Evolutionary conservation across 106 monocot genomes (phyloP), one percentile per base, ranked within the genome.

Genomic region (Phalaenopsis equestris): DNA sequence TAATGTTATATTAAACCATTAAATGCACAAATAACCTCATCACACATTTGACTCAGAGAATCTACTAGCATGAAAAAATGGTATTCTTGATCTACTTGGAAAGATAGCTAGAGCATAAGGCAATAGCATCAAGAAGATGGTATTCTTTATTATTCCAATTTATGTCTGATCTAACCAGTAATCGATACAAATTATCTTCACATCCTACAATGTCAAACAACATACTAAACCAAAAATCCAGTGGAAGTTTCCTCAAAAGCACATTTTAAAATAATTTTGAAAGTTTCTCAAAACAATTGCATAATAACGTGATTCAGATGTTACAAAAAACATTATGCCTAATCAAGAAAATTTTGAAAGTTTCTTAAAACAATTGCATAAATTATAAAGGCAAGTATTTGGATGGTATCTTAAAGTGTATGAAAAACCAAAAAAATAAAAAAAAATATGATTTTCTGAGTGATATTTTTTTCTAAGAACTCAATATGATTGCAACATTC

Each of bases 121-220:
- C 1, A 74, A 74, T n/a, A 11, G 16, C 41, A 74, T 45, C 74
- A 74, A 21, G 43, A 41, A 74, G 43, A 39, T 15, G 39, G 38
- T 3, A 11, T 70, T 70, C 70, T 39, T 14, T 21, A 70, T 38
- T 70, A 95, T 81, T 21, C 93, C 93, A 72, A 85, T 79, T 79
- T 92, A 87, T 41, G 86, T 38, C 77, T 67, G 80, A 58, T 95
- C 90, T 77, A 93, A 72, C 79, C 65, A 86, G 83, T 99, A 99
- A 83, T 89, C 83, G 84, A 99, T 87, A 38, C 80, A 84, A 46
- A 99, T 83, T 79, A 88, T 61, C 79, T 90, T 95, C 56, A 85
- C 86, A 85, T 90, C 87, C 90, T 99, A 86, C 68, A 42, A 79
- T 72, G 88, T 45, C 37, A 84, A 67, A 21, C 43, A 75, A 76